phyloP scores from a whole-genome alignment of 495 filamentous ascomycete species.

The Xylaria acuta region DNA sequence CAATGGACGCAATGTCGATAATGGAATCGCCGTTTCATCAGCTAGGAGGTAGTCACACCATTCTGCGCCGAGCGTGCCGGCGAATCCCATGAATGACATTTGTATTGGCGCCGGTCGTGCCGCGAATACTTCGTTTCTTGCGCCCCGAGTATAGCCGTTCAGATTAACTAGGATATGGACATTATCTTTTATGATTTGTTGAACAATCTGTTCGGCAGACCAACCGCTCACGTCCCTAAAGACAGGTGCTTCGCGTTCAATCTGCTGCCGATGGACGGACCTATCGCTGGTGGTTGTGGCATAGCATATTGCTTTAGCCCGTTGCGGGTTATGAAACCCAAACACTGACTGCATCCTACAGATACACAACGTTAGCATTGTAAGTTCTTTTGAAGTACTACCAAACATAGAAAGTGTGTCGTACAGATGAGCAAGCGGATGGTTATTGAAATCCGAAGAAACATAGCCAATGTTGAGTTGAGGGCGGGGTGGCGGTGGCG shows the following conservation, averaged over 20 bases:
- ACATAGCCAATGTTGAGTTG: conserved; percentile 92
- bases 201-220: conserved; percentile 83
- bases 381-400: not conserved
- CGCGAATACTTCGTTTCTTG: conserved; percentile 97
- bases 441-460: conserved; percentile 99
- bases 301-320: conserved; percentile 89
- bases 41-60: conserved; percentile 99
- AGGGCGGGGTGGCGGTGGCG: conserved; percentile 81
- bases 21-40: conserved; percentile 85
- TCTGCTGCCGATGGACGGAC: conserved; percentile 90
- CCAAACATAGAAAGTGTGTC: conserved; percentile 30
- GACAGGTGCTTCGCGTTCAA: conserved; percentile 90
- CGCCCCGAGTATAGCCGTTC: conserved; percentile 96
- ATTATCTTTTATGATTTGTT: conserved; percentile 88
- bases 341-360: conserved; percentile 95
- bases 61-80: conserved; percentile 92
- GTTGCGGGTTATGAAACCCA: conserved; percentile 77
- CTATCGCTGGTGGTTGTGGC: conserved; percentile 94
- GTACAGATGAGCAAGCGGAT: conserved; percentile 87
- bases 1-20: conserved; percentile 77
- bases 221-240: conserved; percentile 90
- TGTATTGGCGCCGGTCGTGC: conserved; percentile 94
- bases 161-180: conserved; percentile 98
- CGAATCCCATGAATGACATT: conserved; percentile 99
- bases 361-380: conserved; percentile 13